Percentiles rank a stretch among this genome's conserved stretches.
Evolutionary conservation across 805 yeast genomes (phyloP).

Genomic region (Pichia cephalocereana): DNA sequence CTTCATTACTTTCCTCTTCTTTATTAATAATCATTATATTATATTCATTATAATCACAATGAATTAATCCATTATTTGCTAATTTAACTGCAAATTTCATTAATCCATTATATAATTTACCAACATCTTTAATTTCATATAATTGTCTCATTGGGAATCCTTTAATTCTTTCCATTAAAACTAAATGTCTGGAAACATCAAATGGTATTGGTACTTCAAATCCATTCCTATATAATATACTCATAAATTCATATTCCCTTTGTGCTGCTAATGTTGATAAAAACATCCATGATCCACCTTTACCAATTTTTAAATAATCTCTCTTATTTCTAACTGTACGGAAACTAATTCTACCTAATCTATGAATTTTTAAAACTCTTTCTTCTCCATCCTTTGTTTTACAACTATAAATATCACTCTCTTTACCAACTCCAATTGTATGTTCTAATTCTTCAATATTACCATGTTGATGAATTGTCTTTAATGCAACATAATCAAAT

Average conservation of each 20-base stretch:
- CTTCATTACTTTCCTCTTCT: constrained; percentile 39
- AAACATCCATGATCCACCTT: constrained; percentile 87
- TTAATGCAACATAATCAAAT: constrained; percentile 84
- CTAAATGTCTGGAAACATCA: constrained; percentile 85
- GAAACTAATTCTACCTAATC: constrained; percentile 91
- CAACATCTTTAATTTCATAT: constrained; percentile 58
- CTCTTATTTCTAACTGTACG: constrained; percentile 87
- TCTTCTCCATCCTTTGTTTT: constrained; percentile 54
- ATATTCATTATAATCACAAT: constrained; percentile 96
- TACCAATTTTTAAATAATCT: constrained; percentile 72
- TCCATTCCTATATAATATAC: constrained; percentile 59
- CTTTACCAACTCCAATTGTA: constrained; percentile 94
- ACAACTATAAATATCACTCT: constrained; percentile 86
- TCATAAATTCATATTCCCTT: constrained; percentile 87
- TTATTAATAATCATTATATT: constrained; percentile 68
- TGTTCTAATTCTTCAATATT: constrained; percentile 72
- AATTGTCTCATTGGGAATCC: constrained; percentile 90
- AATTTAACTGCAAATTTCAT: constrained; percentile 80
- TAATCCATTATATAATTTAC: constrained; percentile 68
- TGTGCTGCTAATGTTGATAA: constrained; percentile 84
- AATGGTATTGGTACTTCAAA: constrained; percentile 84
- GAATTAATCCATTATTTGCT: constrained; percentile 85
- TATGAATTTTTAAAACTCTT: constrained; percentile 78
- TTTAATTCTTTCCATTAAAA: constrained; percentile 81
- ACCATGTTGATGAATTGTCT: constrained; percentile 67